phyloP scores from a whole-genome alignment of 768 basidiomycete genomes.

The Hygrophoropsis aurantiaca region DNA sequence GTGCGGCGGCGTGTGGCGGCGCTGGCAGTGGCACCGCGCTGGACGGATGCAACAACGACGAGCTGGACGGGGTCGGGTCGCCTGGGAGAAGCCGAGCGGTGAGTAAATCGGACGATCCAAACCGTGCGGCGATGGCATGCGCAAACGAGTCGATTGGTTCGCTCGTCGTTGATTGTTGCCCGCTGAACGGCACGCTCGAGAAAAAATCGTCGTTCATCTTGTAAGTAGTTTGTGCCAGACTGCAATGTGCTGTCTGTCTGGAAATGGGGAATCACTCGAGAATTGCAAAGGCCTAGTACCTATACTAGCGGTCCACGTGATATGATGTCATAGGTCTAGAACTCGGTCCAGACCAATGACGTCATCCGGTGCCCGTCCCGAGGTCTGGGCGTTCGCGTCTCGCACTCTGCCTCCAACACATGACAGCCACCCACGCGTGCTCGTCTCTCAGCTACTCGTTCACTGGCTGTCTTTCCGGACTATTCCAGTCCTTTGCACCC shows the following conservation, averaged over 20 bases:
- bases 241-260: neutral
- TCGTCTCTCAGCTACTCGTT: conserved; percentile 10
- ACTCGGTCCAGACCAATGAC: conserved; percentile 12
- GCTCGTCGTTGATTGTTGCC: conserved; percentile 10
- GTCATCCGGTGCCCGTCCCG: too few relatives aligned
- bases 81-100: conserved; percentile 35
- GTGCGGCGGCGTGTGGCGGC: conserved; percentile 19
- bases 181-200: conserved; percentile 28
- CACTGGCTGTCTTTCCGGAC: too few relatives aligned
- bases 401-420: neutral
- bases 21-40: conserved; percentile 20
- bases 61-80: conserved; percentile 18
- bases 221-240: neutral
- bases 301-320: conserved; percentile 20
- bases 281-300: neutral
- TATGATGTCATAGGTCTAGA: conserved; percentile 33
- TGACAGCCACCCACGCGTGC: neutral
- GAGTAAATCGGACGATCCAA: conserved; percentile 36
- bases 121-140: conserved; percentile 51
- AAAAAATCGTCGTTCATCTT: conserved; percentile 45
- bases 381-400: conserved; percentile 1
- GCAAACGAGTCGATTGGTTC: conserved; percentile 48
- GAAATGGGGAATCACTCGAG: neutral
- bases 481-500: too few relatives aligned
- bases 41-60: conserved; percentile 20